phyloP scores from a whole-genome alignment of 179 eudicot genomes.

The Amaranthus tricolor region DNA sequence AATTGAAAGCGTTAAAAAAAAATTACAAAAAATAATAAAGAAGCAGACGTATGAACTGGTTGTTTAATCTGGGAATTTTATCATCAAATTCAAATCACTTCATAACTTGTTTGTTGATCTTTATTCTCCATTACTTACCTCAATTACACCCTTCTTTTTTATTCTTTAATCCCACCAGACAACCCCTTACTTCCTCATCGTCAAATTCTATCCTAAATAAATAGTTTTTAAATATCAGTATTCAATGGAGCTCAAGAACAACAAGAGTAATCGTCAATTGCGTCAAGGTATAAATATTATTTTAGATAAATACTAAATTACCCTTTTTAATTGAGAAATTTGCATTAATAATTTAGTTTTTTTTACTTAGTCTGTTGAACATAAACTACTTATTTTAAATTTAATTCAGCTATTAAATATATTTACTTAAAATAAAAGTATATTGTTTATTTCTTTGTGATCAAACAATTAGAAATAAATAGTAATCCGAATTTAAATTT shows the following conservation, averaged over 20 bases:
- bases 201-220: background rate
- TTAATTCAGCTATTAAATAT: no score
- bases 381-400: no score
- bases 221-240: constrained; percentile 6
- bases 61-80: constrained; percentile 43
- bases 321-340: no score
- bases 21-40: background rate
- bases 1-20: background rate
- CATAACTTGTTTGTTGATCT: constrained; percentile 48
- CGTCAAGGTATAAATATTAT: constrained; percentile 43
- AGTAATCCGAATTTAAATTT: no score
- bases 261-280: constrained; percentile 62
- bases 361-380: no score
- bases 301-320: no score
- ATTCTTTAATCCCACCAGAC: constrained; percentile 32
- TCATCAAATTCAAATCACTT: constrained; percentile 50
- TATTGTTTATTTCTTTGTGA: background rate
- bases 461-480: no score
- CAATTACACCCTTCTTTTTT: constrained; percentile 38
- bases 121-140: constrained; percentile 47
- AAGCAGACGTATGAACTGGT: constrained; percentile 50
- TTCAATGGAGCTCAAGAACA: constrained; percentile 58
- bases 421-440: no score
- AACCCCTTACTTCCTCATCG: constrained; percentile 22
- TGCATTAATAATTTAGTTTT: no score